Evolutionary conservation across 1,139 yeast species (phyloP), one percentile per base, ranked within the genome.

Genomic region (Protomyces lactucae-debilis): DNA sequence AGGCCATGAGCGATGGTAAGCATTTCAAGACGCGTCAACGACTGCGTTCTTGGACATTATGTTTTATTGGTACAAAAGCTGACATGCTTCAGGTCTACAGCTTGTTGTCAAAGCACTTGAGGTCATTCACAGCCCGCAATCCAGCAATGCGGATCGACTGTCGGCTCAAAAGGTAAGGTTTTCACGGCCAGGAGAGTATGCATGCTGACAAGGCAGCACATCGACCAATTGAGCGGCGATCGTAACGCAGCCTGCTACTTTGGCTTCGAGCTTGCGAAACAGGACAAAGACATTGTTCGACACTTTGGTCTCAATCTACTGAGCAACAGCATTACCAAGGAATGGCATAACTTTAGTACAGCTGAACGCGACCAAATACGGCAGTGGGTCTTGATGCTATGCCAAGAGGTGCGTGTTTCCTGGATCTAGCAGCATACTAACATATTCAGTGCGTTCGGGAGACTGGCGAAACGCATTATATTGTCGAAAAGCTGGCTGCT

Each of bases 271-370:
- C 45, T 65, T 83, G 83, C 55, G 85, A 85, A 68, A 82, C 52
- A 23, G 10, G 32, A 43, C 28, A 52, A 46, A 12, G 69, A 63
- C 10, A 85, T 88, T 45, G 91, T 92, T 21, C 84, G 97, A 68
- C 97, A 95, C 74, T 95, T 85, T 74, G 99, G 99, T 0, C 79
- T 93, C 61, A 86, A 93, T 25, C 76, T 95, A 67, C 77, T 93
- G 52, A 91, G 90, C 70, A 80, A 85, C 70, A 84, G 96, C 25
- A 85, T 92, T 67, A 81, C 81, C 67, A 76, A 76, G 63, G 79
- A 81, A 46, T 87, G 80, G 83, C 74, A 75, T 72, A 77, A 71
- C 61, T 87, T 79, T 79, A 87, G 87, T 72, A 74, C 82, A n/a
- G 80, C 83, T n/a, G 87, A 85, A 72, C 79, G 83, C 64, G 74